These are phyloP conservation scores for Aspergillus tubingensis DNA, from an alignment of 2,329 filamentous ascomycete species.

Conservation along the genomic window DNA sequence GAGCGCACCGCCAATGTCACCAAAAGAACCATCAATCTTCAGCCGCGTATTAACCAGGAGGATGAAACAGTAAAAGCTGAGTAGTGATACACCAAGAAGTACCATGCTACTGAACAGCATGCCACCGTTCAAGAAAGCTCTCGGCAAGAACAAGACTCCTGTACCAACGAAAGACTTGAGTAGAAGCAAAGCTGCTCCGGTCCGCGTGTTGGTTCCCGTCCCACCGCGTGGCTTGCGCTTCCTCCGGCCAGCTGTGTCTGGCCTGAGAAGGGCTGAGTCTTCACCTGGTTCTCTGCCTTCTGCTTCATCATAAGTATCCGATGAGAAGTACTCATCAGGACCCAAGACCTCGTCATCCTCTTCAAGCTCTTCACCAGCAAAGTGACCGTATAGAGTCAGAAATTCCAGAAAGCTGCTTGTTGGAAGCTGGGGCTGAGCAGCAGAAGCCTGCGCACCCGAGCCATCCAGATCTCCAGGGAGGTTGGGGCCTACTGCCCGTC, in stretches of 20 bases:
- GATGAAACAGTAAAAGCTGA: constrained; percentile 98
- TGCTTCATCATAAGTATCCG: constrained; percentile 65
- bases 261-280: constrained; percentile 75
- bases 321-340: constrained; percentile 89
- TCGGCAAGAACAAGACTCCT: constrained; percentile 87
- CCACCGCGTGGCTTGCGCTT: constrained; percentile 74
- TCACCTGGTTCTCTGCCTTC: constrained; percentile 78
- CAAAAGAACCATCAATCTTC: constrained; percentile 89
- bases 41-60: constrained; percentile 84
- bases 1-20: constrained; percentile 89
- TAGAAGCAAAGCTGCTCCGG: constrained; percentile 78
- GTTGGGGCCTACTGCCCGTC: constrained; percentile 63
- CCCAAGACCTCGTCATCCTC: constrained; percentile 90
- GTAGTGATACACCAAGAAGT: constrained; percentile 76
- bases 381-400: constrained; percentile 91
- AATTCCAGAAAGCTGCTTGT: constrained; percentile 97
- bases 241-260: constrained; percentile 66
- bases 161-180: constrained; percentile 98
- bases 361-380: constrained; percentile 93
- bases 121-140: constrained; percentile 91
- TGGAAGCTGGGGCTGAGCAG: constrained; percentile 61
- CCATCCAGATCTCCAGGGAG: constrained; percentile 37
- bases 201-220: constrained; percentile 74
- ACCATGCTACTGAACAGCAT: constrained; percentile 96
- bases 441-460: constrained; percentile 39